These are phyloP conservation scores for Colletotrichum karsti DNA, from an alignment of 2,329 filamentous ascomycete species.

Conservation along the genomic window DNA sequence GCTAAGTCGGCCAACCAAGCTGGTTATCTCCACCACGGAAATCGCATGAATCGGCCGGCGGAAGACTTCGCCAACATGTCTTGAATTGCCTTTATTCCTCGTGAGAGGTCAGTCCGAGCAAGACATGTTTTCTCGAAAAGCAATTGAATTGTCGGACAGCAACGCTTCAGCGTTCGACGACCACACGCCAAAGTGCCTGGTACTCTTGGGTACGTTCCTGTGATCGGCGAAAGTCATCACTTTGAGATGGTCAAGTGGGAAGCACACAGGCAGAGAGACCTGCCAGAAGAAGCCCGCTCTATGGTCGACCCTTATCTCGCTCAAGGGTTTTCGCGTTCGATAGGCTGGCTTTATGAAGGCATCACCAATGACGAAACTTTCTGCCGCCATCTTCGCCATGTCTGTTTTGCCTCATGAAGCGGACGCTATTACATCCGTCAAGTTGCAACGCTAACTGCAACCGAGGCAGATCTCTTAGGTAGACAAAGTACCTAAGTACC, in stretches of 20 bases:
- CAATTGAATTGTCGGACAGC: background rate
- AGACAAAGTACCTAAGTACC: too few relatives aligned
- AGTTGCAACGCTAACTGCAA: background rate
- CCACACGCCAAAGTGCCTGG: background rate
- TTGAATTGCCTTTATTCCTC: background rate
- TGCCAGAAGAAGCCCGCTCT: background rate
- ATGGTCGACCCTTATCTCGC: too few relatives aligned
- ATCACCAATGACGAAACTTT: slow-evolving; percentile 2
- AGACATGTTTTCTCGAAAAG: slow-evolving; percentile 6
- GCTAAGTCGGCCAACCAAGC: background rate
- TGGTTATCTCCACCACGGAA: background rate
- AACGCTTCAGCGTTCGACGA: background rate
- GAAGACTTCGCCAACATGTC: background rate
- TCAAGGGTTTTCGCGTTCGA: background rate
- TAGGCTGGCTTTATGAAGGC: background rate
- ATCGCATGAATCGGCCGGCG: background rate
- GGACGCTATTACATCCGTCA: background rate
- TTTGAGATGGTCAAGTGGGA: too few relatives aligned
- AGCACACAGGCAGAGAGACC: background rate
- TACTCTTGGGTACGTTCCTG: too few relatives aligned
- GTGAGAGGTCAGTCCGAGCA: background rate
- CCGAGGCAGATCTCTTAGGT: too few relatives aligned
- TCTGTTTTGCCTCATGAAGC: background rate
- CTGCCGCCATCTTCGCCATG: background rate
- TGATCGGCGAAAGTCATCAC: too few relatives aligned